These are phyloP conservation scores for Canariomyces notabilis DNA, from an alignment of 2,329 filamentous ascomycete genomes.

Conservation along the genomic window DNA sequence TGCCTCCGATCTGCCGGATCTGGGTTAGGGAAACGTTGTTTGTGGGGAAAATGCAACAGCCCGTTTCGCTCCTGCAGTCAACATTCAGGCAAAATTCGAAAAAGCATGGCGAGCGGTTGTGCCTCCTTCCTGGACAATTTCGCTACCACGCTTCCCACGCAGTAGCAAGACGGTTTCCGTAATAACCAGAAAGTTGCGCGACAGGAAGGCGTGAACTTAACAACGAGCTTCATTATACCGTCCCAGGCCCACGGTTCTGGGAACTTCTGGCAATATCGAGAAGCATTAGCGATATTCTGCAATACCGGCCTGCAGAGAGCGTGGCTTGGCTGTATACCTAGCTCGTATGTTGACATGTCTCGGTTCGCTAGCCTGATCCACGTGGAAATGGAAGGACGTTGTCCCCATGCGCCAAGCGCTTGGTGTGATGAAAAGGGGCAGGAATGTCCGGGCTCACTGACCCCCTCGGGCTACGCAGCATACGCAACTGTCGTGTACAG, in stretches of 20 bases:
- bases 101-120: neutral
- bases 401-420: neutral
- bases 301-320: slow-evolving; percentile 19
- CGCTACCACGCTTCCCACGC: too few species aligned
- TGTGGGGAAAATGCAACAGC: slow-evolving; percentile 22
- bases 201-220: too few species aligned
- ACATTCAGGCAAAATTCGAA: slow-evolving; percentile 14
- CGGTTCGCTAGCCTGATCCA: neutral
- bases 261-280: slow-evolving; percentile 21
- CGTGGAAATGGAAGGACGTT: neutral
- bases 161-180: too few species aligned
- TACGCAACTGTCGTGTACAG: too few species aligned
- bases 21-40: slow-evolving; percentile 10
- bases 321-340: neutral
- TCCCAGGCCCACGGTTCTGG: slow-evolving; percentile 18
- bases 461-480: too few species aligned
- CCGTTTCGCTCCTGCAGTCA: slow-evolving; percentile 6
- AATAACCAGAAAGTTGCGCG: too few species aligned
- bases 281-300: slow-evolving; percentile 5
- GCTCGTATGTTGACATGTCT: slow-evolving; percentile 8
- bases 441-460: neutral
- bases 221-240: slow-evolving; percentile 6
- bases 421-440: slow-evolving; percentile 3
- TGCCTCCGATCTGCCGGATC: too few species aligned
- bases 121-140: neutral